These are phyloP conservation scores for Cadophora sp. DNA, from an alignment of 2,329 filamentous ascomycete genomes.

Conservation along the genomic window DNA sequence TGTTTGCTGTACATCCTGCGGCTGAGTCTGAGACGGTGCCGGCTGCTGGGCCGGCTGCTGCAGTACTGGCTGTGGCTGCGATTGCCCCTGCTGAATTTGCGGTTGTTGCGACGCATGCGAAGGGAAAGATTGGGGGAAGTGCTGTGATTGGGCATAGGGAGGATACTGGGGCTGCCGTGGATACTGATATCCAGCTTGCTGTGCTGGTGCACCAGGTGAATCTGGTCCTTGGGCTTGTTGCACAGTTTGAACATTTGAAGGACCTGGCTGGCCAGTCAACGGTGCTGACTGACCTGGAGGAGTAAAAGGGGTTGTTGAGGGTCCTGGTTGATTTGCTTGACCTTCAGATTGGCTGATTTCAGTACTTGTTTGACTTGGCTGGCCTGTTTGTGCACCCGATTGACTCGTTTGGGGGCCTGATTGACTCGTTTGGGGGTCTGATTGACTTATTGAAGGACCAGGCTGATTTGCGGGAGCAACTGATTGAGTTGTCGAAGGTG, in stretches of 20 bases:
- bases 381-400: background rate
- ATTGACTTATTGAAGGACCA: background rate
- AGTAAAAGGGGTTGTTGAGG: background rate
- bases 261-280: background rate
- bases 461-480: conserved; percentile 1
- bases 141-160: conserved; percentile 1
- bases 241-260: background rate
- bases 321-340: background rate
- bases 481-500: conserved; percentile 19
- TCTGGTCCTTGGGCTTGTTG: conserved; percentile 8
- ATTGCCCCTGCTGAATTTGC: background rate
- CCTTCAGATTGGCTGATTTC: background rate
- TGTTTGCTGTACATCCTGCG: conserved; percentile 8
- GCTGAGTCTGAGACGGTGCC: background rate
- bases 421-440: background rate
- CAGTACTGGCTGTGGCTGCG: background rate
- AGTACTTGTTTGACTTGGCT: background rate
- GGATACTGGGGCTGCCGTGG: conserved; percentile 12
- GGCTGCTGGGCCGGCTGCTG: conserved; percentile 13
- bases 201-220: background rate
- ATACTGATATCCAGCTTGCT: conserved; percentile 5
- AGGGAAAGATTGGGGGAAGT: conserved; percentile 6
- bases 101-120: conserved; percentile 24
- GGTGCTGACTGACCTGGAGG: background rate
- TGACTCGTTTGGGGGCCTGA: background rate